Percentiles rank a stretch among this genome's conserved stretches.
phyloP scores from a whole-genome alignment of 164 flowering plant species.

The Magnolia changhungtana region DNA sequence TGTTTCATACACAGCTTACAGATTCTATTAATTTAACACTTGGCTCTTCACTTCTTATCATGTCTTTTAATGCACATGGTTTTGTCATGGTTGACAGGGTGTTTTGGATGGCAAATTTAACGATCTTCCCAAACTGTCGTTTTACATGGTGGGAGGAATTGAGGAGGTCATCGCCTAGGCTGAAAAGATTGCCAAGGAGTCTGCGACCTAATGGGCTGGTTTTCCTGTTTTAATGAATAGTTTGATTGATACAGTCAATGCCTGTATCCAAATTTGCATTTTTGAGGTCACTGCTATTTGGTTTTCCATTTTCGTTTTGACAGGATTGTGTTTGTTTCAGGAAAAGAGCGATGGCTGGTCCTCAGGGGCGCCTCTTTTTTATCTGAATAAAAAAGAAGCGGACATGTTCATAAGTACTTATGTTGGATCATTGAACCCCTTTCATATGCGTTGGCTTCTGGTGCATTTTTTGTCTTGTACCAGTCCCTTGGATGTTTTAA shows the following conservation, averaged over 20 bases:
- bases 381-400: not conserved
- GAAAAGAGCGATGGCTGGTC: constrained; percentile 13
- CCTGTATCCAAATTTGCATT: constrained; percentile 33
- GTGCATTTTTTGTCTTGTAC: too few species aligned
- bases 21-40: not conserved
- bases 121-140: constrained; percentile 88
- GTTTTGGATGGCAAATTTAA: constrained; percentile 95
- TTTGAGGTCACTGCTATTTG: constrained; percentile 27
- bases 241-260: constrained; percentile 38
- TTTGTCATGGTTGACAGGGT: constrained; percentile 43
- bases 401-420: constrained; percentile 1
- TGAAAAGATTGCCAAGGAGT: constrained; percentile 91
- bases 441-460: too few species aligned
- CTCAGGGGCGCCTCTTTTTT: constrained; percentile 10
- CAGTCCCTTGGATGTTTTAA: too few species aligned
- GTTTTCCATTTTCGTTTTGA: constrained; percentile 20
- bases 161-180: constrained; percentile 97
- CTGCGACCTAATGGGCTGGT: constrained; percentile 39
- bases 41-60: not conserved
- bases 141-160: constrained; percentile 99
- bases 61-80: not conserved
- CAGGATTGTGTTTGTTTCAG: constrained; percentile 20
- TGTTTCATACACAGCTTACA: too few species aligned
- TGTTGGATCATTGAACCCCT: not conserved
- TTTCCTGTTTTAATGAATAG: constrained; percentile 34